Evolutionary conservation across 495 filamentous ascomycete genomes (phyloP).

Genomic region (Aspergillus carlsbadensis): DNA sequence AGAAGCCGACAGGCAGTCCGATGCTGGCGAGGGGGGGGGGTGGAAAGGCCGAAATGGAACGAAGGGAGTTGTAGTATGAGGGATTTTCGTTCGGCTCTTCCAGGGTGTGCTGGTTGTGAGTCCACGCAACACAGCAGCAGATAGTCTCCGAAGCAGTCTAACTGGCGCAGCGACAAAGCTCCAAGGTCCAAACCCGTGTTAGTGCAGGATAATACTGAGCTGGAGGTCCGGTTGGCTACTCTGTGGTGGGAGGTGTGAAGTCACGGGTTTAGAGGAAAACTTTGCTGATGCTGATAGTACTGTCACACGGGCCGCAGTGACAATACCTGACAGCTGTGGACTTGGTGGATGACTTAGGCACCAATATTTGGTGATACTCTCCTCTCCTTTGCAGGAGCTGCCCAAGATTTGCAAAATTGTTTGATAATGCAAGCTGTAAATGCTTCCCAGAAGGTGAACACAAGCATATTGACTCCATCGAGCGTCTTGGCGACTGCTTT

Average conservation of each 20-base stretch:
- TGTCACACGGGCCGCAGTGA: constrained; percentile 9
- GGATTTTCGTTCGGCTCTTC: constrained; percentile 25
- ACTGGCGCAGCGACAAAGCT: constrained; percentile 3
- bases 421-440: too few relatives aligned
- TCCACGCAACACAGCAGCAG: constrained; percentile 14
- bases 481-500: too few relatives aligned
- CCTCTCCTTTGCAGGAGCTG: too few relatives aligned
- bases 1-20: neutral
- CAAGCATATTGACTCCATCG: too few relatives aligned
- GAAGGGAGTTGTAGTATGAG: constrained; percentile 23
- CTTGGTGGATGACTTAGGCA: constrained; percentile 8
- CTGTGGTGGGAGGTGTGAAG: neutral
- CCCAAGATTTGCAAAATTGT: too few relatives aligned
- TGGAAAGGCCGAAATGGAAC: constrained; percentile 6
- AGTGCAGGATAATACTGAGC: neutral
- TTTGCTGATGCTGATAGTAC: neutral
- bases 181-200: neutral
- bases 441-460: too few relatives aligned
- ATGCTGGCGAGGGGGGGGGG: constrained; percentile 12
- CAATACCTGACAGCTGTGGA: constrained; percentile 9
- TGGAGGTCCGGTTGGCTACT: constrained; percentile 6
- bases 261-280: constrained; percentile 6
- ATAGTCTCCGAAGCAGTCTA: constrained; percentile 8
- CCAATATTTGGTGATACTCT: too few relatives aligned
- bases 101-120: neutral